Conservation (phyloP, 495 filamentous ascomycete species). For the Hyaloscypha hepaticicola region DNA sequence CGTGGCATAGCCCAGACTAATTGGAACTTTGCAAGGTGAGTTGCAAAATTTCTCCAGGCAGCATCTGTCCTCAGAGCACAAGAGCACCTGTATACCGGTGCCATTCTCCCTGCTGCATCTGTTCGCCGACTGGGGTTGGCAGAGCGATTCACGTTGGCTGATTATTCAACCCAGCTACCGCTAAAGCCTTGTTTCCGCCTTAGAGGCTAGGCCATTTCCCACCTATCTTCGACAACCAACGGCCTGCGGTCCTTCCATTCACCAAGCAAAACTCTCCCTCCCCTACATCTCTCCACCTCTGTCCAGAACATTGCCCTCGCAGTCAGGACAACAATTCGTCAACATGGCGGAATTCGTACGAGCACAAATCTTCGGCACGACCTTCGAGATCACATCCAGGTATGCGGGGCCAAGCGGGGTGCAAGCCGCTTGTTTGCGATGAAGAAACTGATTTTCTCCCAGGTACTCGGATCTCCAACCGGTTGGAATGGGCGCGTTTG, state of each 20-base stretch:
- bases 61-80: not conserved
- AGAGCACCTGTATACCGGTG: too few species aligned
- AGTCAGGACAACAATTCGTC: slow-evolving; percentile 3
- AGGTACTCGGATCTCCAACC: slow-evolving; percentile 98
- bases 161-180: not conserved
- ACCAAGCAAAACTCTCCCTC: not conserved
- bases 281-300: not conserved
- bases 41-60: not conserved
- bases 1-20: not conserved
- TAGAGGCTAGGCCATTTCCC: not conserved
- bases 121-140: not conserved
- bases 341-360: slow-evolving; percentile 97
- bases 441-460: slow-evolving; percentile 27
- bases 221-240: not conserved
- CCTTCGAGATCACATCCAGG: slow-evolving; percentile 99
- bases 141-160: not conserved
- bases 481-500: slow-evolving; percentile 98
- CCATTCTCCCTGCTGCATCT: not conserved
- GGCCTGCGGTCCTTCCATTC: not conserved
- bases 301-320: not conserved
- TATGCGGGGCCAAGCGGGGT: slow-evolving; percentile 44
- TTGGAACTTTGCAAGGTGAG: not conserved
- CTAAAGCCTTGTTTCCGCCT: not conserved
- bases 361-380: slow-evolving; percentile 98
- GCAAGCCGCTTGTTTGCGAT: slow-evolving; percentile 10